Percentiles rank a stretch among this genome's conserved stretches.
Evolutionary conservation across 495 filamentous ascomycete genomes (phyloP).

Genomic region (Amphirosellinia nigrospora): DNA sequence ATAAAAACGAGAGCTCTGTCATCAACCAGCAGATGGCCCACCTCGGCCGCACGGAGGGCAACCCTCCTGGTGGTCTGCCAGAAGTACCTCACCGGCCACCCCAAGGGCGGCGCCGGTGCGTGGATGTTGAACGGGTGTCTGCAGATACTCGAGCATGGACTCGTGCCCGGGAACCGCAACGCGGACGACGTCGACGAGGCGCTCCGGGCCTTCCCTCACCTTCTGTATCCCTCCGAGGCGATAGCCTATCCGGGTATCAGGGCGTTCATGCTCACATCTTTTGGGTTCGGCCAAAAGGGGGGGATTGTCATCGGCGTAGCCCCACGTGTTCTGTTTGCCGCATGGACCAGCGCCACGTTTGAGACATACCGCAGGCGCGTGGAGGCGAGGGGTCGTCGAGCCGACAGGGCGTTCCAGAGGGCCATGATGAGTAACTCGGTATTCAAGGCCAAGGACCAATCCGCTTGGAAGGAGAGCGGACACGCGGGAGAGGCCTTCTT

Average conservation of each 20-base stretch:
- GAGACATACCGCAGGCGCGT: conserved; percentile 76
- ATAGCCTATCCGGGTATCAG: conserved; percentile 88
- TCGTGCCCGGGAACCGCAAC: conserved; percentile 88
- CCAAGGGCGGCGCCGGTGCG: conserved; percentile 87
- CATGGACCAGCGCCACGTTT: conserved; percentile 70
- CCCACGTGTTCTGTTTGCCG: conserved; percentile 77
- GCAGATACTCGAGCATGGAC: conserved; percentile 77
- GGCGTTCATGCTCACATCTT: conserved; percentile 86
- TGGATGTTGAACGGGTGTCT: conserved; percentile 92
- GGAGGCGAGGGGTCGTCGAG: conserved; percentile 78
- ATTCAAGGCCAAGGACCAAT: conserved; percentile 80
- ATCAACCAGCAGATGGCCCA: conserved; percentile 86
- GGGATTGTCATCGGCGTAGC: conserved; percentile 87
- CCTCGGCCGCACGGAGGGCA: conserved; percentile 81
- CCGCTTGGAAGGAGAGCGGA: conserved; percentile 69
- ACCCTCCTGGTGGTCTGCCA: conserved; percentile 88
- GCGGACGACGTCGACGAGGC: conserved; percentile 86
- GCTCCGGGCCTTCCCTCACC: conserved; percentile 85
- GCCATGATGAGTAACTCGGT: conserved; percentile 84
- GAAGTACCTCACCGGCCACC: conserved; percentile 88
- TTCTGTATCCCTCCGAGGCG: conserved; percentile 79
- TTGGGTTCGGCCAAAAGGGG: conserved; percentile 90
- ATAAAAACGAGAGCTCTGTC: conserved; percentile 90
- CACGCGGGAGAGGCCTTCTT: not conserved
- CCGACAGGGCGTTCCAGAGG: conserved; percentile 87